A percentile compares a stretch with the other conserved stretches of the same genome.
These are phyloP conservation scores for Alternaria conjuncta DNA, from an alignment of 2,329 filamentous ascomycete genomes.

Conservation along the genomic window DNA sequence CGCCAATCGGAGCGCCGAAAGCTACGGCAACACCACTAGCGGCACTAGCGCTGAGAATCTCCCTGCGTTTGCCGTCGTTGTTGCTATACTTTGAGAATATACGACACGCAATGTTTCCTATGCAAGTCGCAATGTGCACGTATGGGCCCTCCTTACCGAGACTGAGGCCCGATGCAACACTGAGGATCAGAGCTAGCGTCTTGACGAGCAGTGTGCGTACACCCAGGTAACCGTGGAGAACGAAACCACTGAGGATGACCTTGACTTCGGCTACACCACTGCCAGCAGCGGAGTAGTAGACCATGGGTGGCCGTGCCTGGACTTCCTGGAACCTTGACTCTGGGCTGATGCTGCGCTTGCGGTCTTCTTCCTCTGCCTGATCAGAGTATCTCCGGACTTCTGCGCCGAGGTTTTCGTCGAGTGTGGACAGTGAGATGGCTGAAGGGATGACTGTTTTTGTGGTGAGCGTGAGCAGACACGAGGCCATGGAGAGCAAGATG, in stretches of 20 bases:
- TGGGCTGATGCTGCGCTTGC: slow-evolving; percentile 50
- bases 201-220: slow-evolving; percentile 87
- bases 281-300: slow-evolving; percentile 94
- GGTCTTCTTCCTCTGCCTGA: slow-evolving; percentile 52
- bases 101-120: slow-evolving; percentile 93
- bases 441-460: slow-evolving; percentile 97
- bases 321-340: slow-evolving; percentile 50
- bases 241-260: slow-evolving; percentile 97
- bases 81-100: slow-evolving; percentile 92
- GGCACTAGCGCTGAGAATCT: slow-evolving; percentile 90
- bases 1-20: slow-evolving; percentile 88
- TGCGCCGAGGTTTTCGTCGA: slow-evolving; percentile 91
- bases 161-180: slow-evolving; percentile 89
- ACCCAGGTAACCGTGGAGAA: slow-evolving; percentile 93
- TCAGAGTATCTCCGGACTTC: slow-evolving; percentile 47
- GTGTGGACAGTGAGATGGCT: slow-evolving; percentile 80
- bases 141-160: slow-evolving; percentile 95
- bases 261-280: slow-evolving; percentile 97
- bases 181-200: slow-evolving; percentile 79
- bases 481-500: slow-evolving; percentile 70
- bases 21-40: slow-evolving; percentile 92
- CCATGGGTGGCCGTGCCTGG: slow-evolving; percentile 69
- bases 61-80: slow-evolving; percentile 92
- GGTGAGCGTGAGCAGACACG: slow-evolving; percentile 80
- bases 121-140: slow-evolving; percentile 95